Conservation (phyloP, 129 eudicot genomes). For the Ambrosia artemisiifolia region DNA sequence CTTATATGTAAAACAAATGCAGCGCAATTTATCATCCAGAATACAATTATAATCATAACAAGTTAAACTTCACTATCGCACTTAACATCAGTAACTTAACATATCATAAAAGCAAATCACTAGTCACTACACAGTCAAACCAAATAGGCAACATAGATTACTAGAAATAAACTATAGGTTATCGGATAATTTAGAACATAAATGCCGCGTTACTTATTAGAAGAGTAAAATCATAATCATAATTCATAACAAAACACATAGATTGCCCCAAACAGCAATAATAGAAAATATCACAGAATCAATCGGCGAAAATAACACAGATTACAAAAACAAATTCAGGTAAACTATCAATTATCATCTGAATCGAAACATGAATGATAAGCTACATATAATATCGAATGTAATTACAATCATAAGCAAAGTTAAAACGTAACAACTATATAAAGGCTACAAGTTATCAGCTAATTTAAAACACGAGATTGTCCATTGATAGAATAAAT, state of each 20-base stretch:
- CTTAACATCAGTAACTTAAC: slow-evolving; percentile 2
- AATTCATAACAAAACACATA: slow-evolving; percentile 16
- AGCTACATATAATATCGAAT: neutral
- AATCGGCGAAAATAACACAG: neutral
- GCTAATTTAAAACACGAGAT: slow-evolving; percentile 7
- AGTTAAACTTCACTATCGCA: neutral
- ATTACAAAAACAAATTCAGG: neutral
- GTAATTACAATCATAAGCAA: neutral
- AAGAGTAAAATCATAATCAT: neutral
- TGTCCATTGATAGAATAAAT: neutral
- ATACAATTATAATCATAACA: slow-evolving; percentile 13
- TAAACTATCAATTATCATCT: neutral
- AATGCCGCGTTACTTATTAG: neutral
- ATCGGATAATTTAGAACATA: neutral
- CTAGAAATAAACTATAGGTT: neutral
- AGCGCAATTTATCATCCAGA: neutral
- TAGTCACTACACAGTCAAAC: neutral
- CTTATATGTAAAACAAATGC: neutral
- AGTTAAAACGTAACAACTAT: neutral
- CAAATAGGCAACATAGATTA: neutral
- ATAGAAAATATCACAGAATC: neutral
- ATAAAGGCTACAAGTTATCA: neutral
- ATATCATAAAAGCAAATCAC: neutral
- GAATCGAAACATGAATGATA: neutral
- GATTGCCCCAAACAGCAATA: neutral